phyloP scores from a whole-genome alignment of 129 eudicot species.

The Kitagawia praeruptora region DNA sequence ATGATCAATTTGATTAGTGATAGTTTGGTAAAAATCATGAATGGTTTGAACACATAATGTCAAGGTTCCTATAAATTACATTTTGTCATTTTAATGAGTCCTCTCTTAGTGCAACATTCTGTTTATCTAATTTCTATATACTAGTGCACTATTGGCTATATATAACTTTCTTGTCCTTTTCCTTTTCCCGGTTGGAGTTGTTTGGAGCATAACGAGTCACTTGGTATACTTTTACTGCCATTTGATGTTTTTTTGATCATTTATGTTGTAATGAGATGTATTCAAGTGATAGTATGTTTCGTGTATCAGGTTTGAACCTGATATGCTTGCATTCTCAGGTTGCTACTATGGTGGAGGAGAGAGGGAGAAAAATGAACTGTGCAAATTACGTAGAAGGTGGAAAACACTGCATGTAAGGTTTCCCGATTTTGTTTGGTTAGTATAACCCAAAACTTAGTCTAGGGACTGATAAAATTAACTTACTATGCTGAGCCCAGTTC shows the following conservation, averaged over 20 bases:
- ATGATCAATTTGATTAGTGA: background rate
- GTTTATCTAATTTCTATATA: background rate
- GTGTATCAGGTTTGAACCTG: slow-evolving; percentile 84
- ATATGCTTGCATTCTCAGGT: slow-evolving; percentile 98
- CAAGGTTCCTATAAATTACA: background rate
- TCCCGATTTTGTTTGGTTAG: background rate
- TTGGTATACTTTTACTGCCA: background rate
- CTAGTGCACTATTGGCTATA: background rate
- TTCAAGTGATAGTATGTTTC: slow-evolving; percentile 21
- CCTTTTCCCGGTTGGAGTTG: background rate
- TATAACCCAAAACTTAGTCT: background rate
- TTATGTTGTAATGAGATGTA: background rate
- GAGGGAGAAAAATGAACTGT: slow-evolving; percentile 62
- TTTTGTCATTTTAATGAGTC: background rate
- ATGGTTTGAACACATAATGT: background rate
- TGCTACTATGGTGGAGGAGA: slow-evolving; percentile 93
- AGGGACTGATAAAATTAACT: background rate
- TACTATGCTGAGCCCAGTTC: slow-evolving; percentile 13
- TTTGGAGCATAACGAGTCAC: background rate
- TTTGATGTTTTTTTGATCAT: background rate
- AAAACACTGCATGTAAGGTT: slow-evolving; percentile 68
- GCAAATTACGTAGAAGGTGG: slow-evolving; percentile 76
- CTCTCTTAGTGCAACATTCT: background rate
- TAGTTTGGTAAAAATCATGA: background rate
- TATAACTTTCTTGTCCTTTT: background rate